Conservation (phyloP, 2,329 filamentous ascomycete genomes). For the Cladophialophora psammophila region DNA sequence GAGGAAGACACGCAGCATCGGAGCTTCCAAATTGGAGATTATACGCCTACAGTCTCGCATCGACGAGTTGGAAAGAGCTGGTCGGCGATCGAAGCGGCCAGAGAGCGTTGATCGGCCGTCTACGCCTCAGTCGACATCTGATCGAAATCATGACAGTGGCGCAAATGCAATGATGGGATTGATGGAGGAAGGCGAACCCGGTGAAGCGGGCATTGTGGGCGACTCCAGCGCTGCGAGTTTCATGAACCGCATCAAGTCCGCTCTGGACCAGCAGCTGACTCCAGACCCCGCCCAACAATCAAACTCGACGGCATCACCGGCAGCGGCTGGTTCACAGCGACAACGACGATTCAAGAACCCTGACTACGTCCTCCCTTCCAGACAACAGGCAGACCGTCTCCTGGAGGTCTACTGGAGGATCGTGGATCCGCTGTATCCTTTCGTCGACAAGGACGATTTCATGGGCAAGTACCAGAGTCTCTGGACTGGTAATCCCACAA, state of each 20-base stretch:
- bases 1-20: conserved; percentile 21
- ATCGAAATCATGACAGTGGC: conserved; percentile 2
- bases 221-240: conserved; percentile 30
- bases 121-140: not conserved
- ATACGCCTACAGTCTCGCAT: conserved; percentile 21
- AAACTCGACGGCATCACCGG: conserved; percentile 39
- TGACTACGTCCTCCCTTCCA: conserved; percentile 26
- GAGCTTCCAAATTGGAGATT: conserved; percentile 26
- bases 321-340: not conserved
- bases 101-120: not conserved
- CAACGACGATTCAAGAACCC: conserved; percentile 32
- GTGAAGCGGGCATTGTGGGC: not conserved
- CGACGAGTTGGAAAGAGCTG: conserved; percentile 24
- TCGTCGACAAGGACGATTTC: conserved; percentile 48
- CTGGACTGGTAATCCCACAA: conserved; percentile 15
- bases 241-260: conserved; percentile 27
- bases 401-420: conserved; percentile 22
- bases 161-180: conserved; percentile 31
- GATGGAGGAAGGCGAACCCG: conserved; percentile 13
- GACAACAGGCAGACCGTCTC: conserved; percentile 25
- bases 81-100: not conserved
- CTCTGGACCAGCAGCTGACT: conserved; percentile 18
- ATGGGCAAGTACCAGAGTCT: conserved; percentile 50
- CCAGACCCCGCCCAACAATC: conserved; percentile 3
- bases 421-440: conserved; percentile 20